Conservation (phyloP, 208 protist genomes). For the Leishmania tropica region DNA sequence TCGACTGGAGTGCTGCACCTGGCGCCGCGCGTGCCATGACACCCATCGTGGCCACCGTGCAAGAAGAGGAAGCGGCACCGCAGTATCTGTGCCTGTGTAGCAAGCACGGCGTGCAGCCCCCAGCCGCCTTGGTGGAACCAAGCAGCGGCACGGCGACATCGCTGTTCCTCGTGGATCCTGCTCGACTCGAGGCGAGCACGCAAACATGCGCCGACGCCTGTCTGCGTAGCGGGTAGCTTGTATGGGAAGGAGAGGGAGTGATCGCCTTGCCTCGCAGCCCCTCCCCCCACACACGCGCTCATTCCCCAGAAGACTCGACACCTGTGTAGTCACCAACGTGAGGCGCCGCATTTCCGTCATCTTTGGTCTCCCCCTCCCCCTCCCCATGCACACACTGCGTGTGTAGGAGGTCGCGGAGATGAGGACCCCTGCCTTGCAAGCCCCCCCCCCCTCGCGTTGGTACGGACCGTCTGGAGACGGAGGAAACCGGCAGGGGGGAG, state of each 20-base stretch:
- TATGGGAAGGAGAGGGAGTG: neutral
- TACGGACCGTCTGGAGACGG: neutral
- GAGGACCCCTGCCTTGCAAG: neutral
- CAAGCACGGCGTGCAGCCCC: neutral
- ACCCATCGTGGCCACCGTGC: neutral
- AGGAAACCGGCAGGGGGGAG: neutral
- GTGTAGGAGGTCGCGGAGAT: neutral
- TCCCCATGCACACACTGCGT: neutral
- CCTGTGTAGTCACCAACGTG: too few species aligned
- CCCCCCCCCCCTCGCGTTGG: neutral
- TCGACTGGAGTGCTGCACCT: conserved; percentile 8
- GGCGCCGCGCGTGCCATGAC: neutral
- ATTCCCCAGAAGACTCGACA: neutral
- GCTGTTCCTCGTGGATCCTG: conserved; percentile 27
- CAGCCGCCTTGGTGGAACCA: neutral
- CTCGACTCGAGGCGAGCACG: neutral
- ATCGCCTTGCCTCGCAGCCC: neutral
- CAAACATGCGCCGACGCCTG: conserved; percentile 13
- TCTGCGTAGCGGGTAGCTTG: neutral
- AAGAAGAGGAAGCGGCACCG: neutral
- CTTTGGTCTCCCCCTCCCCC: neutral
- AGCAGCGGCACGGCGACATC: neutral
- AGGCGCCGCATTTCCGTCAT: neutral
- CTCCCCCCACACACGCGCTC: neutral
- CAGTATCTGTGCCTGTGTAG: conserved; percentile 33